These are phyloP conservation scores for Crithidia bombi DNA, from an alignment of 208 protist genomes.

Conservation along the genomic window DNA sequence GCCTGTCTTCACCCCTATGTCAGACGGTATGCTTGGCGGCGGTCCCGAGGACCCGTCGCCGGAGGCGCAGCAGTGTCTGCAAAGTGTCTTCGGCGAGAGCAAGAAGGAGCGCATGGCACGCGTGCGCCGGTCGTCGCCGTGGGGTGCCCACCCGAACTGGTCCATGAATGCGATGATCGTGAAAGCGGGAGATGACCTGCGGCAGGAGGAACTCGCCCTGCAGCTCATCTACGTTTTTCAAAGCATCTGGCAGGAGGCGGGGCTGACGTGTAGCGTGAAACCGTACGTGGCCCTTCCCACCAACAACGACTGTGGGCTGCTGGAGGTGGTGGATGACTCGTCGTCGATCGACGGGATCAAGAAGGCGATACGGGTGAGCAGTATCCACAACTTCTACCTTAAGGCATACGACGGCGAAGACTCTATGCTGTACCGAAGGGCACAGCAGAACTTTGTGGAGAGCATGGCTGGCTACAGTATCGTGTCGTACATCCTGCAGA, in stretches of 20 bases:
- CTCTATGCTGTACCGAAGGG: constrained; percentile 55
- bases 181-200: constrained; percentile 92
- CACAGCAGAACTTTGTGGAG: constrained; percentile 94
- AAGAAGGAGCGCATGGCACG: constrained; percentile 47
- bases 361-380: constrained; percentile 68
- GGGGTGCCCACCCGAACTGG: constrained; percentile 90
- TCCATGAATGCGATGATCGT: constrained; percentile 85
- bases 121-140: constrained; percentile 66
- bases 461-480: constrained; percentile 95
- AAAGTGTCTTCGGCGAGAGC: constrained; percentile 74
- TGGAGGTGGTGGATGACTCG: constrained; percentile 90
- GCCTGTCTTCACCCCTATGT: not conserved
- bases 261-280: constrained; percentile 74
- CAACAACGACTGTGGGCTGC: constrained; percentile 74
- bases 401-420: constrained; percentile 71
- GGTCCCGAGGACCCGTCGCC: constrained; percentile 30
- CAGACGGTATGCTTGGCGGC: constrained; percentile 1
- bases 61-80: constrained; percentile 35
- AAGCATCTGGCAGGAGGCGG: constrained; percentile 86
- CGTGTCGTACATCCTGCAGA: constrained; percentile 93
- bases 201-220: constrained; percentile 93
- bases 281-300: constrained; percentile 88
- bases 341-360: constrained; percentile 93
- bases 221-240: constrained; percentile 90
- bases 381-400: constrained; percentile 82